Base-by-base conservation (phyloP, 345 rosid species). In the Psidium guajava region DNA sequence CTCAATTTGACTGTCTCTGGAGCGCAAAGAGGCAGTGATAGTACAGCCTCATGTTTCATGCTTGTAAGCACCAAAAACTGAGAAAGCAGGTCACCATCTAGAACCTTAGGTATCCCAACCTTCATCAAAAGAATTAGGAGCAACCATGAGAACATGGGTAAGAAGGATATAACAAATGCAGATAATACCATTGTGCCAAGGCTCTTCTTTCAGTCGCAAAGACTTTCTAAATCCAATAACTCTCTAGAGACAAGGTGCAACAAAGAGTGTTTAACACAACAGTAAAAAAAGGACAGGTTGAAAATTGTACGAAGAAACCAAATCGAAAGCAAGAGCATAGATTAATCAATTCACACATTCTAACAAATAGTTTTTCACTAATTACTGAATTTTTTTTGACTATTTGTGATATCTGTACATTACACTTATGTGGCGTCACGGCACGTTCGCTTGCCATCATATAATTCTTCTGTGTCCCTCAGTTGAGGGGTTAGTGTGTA, bases 1-100 rank as follows among this genome's bases (percentile, higher is more conserved):
- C 89, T 90, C 69, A 86, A 86, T 91, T 94, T 95, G 24, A 84
- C 84, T 27, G 93, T 85, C 83, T 90, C 92, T 13, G 89, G 82
- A n/a, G 92, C 84, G 64, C 88, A 86, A 59, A 87, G 89, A 55
- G 96, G 92, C 80, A 89, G 86, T 5, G 95, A 88, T 54, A 97
- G 82, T 83, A 97, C 89, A 25, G 93, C 96, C 84, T 95, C 98
- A 85, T 97, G 99, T 85, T 97, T 95, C 83, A 89, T 86, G 87
- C 92, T 93, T 80, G 99, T 96, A 83, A 97, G 98, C 92, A 96
- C 99, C 94, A 97, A 89, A 92, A 97, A 97, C 87, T 96, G 99
- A 56, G 96, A 89, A 82, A 97, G 93, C 97, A 97, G 90, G 88
- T 97, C 99, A 36, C 99, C 99, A 13, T 97, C 99, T 27, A 97